Base-by-base conservation (phyloP, 108 stramenopile species). In the Bacterosira constricta region DNA sequence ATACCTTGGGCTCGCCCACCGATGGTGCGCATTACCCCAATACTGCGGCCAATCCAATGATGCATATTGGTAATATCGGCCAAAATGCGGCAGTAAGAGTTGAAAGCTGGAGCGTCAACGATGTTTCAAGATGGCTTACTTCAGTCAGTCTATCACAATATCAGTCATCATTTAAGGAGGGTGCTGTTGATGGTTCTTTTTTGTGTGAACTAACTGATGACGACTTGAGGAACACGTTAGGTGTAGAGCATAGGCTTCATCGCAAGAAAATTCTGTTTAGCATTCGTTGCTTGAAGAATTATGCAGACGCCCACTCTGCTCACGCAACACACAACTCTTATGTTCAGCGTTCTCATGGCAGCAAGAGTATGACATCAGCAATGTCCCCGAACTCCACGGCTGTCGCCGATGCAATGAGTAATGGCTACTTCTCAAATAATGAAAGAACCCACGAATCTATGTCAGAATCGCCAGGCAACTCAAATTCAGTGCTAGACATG, bases 251-350 rank as follows among this genome's bases (percentile, higher is more conserved):
- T 58, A 75, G 85, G 29, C 78, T 96, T 26, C 95, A 96, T 77
- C 86, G 95, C 29, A 96, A 96, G 79, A 96, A 96, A 81, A 86
- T 96, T n/a, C 75, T 96, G 7, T 88, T 77, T 49, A 78, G 84
- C 41, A 86, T 95, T 52, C 46, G 58, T 20, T 79, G 63, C 53
- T 45, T 73, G 53, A 63, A 73, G 79, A 80, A 60, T 27, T 66
- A 71, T 18, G 49, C 69, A 12, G 78, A 79, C 53, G 42, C 57
- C 27, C 70, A 60, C 18, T 30, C 51, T n/a, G 50, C 56, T 13
- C 47, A 59, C 17, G 38, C 47, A 13, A 47, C 36, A 38, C 51
- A 53, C 17, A 58, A 13, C 13, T 8, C 26, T 61, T 35, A 17
- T 12, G 1, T 20, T n/a, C 50, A 62, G 49, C 38, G 56, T 49